Evolutionary conservation across 495 filamentous ascomycete genomes (phyloP), one percentile per base, ranked within the genome.

Genomic region (Neurospora sp.): DNA sequence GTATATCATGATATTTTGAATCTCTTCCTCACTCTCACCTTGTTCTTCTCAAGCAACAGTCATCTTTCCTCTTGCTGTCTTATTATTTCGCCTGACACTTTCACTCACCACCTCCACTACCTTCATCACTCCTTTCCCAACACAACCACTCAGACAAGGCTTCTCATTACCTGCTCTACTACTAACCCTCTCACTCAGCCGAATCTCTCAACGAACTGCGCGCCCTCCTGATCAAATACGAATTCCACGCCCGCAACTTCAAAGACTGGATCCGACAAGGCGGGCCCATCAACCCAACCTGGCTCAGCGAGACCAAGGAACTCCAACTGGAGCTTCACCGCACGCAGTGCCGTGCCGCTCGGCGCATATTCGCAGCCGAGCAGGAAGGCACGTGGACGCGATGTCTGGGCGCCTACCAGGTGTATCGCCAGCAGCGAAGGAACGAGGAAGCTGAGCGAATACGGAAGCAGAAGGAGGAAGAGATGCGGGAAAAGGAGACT

Each of bases 331-430:
- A 83, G 41, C 80, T 86, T 2, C 85, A 86, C 76, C 81, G 83
- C 42, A 83, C 84, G 5, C 85, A 86, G 74, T 85, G 84, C 81
- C 83, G 81, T 40, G 83, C 84, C 39, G 83, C 84, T 27, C 74
- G 80, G 31, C 83, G 84, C 76, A 83, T 86, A 46, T 84, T 85
- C 74, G 75, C 77, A 44, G 81, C 81, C 27, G 78, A 80, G 69
- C 78, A 84, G 54, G 78, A 78, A 20, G 73, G 73, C 16, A 14
- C 27, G 14, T 66, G 54, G 54, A 48, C 59, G 1, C 78, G 84
- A 6, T 86, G 85, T 73, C 78, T 86, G 8, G 85, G 85, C 54
- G 85, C 85, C 16, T 79, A 81, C 39, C 81, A 82, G 31, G 84
- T 86, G 7, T 77, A 82, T 71, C 81, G 85, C 3, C 77, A 80